These are phyloP conservation scores for Byssothecium circinans DNA, from an alignment of 2,329 filamentous ascomycete species.

Conservation along the genomic window DNA sequence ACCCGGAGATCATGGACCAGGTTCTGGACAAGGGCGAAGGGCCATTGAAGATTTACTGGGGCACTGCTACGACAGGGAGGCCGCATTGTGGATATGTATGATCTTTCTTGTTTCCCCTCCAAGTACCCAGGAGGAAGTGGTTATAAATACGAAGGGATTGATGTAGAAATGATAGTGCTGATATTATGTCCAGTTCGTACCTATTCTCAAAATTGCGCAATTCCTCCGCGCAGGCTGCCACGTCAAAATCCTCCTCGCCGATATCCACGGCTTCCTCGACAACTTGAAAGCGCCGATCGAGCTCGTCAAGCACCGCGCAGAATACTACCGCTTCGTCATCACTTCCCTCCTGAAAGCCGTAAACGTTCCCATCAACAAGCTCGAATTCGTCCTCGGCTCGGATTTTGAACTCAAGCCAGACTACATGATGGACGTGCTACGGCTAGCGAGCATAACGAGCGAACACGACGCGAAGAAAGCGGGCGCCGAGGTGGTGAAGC, in stretches of 20 bases:
- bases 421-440: slow-evolving; percentile 89
- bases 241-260: slow-evolving; percentile 72
- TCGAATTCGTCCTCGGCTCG: slow-evolving; percentile 83
- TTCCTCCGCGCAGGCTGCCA: slow-evolving; percentile 83
- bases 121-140: no score
- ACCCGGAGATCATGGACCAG: slow-evolving; percentile 79
- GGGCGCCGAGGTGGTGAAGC: slow-evolving; percentile 92
- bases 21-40: slow-evolving; percentile 66
- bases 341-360: slow-evolving; percentile 74
- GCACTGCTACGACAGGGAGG: slow-evolving; percentile 80
- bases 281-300: slow-evolving; percentile 87
- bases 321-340: slow-evolving; percentile 82
- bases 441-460: slow-evolving; percentile 68
- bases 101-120: no score
- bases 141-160: no score
- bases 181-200: slow-evolving; percentile 60
- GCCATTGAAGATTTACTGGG: slow-evolving; percentile 81
- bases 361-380: slow-evolving; percentile 74
- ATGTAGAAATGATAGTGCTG: no score
- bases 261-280: slow-evolving; percentile 72
- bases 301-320: slow-evolving; percentile 76
- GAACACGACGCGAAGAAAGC: slow-evolving; percentile 87
- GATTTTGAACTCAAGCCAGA: slow-evolving; percentile 69
- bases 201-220: slow-evolving; percentile 86
- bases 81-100: slow-evolving; percentile 81